Conservation (phyloP, 192 early-diverging fungal genomes). For the Ramicandelaber brevisporus region DNA sequence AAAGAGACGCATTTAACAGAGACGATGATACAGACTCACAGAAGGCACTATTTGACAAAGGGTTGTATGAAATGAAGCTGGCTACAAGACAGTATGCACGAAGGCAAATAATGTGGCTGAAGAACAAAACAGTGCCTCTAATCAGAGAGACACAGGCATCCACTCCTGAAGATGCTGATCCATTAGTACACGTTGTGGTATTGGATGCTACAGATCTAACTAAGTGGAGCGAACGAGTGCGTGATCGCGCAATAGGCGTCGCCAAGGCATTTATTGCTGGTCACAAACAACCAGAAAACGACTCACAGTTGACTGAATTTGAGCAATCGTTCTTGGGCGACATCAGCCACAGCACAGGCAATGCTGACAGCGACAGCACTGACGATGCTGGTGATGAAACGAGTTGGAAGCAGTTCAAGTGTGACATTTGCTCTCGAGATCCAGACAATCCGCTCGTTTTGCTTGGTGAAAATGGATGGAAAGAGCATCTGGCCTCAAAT, state of each 20-base stretch:
- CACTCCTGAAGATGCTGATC: neutral
- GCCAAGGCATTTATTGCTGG: neutral
- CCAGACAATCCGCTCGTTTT: too few relatives aligned
- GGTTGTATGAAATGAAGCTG: conserved; percentile 60
- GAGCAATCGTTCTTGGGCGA: too few relatives aligned
- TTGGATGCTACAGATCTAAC: conserved; percentile 1
- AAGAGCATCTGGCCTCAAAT: too few relatives aligned
- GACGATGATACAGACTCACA: neutral
- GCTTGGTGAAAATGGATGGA: too few relatives aligned
- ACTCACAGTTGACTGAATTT: too few relatives aligned
- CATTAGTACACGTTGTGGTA: conserved; percentile 2
- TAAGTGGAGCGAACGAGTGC: neutral
- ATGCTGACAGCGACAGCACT: too few relatives aligned
- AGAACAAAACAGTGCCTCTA: conserved; percentile 37
- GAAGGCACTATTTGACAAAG: conserved; percentile 17
- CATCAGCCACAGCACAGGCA: too few relatives aligned
- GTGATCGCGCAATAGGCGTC: neutral
- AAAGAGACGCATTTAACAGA: conserved; percentile 2
- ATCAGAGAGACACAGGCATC: conserved; percentile 9
- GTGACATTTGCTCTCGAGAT: too few relatives aligned
- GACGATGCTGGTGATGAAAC: too few relatives aligned
- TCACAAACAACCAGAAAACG: too few relatives aligned
- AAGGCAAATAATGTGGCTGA: conserved; percentile 55
- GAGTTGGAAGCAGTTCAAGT: too few relatives aligned
- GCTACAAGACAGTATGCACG: conserved; percentile 75